These are phyloP conservation scores for Chrysanthemum seticuspe DNA, from an alignment of 129 eudicot species.

Conservation along the genomic window DNA sequence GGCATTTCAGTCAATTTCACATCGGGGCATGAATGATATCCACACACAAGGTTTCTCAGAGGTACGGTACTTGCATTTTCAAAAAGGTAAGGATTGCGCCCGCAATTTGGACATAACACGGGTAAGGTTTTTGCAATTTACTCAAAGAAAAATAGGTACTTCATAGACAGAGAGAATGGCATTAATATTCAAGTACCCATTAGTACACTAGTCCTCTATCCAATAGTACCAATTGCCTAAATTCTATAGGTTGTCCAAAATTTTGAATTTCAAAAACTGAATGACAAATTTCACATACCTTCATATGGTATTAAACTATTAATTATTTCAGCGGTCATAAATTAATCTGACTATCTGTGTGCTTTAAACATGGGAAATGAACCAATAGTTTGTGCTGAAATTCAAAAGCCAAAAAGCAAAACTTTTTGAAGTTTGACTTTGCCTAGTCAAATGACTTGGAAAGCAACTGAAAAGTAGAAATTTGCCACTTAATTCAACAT, in stretches of 20 bases:
- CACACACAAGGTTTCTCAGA: too few relatives aligned
- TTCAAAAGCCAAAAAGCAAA: constrained; percentile 17
- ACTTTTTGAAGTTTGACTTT: constrained; percentile 21
- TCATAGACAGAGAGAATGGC: not conserved
- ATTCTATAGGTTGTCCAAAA: not conserved
- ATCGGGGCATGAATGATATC: too few relatives aligned
- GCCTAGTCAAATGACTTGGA: not conserved
- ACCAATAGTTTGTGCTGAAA: constrained; percentile 4
- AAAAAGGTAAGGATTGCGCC: too few relatives aligned
- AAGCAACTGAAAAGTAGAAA: not conserved
- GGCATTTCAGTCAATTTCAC: too few relatives aligned
- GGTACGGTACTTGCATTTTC: too few relatives aligned
- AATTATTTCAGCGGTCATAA: constrained; percentile 17
- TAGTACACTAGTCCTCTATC: constrained; percentile 5
- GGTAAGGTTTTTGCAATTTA: too few relatives aligned
- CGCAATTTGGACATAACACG: too few relatives aligned
- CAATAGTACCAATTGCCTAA: constrained; percentile 2
- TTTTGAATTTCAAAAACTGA: constrained; percentile 9
- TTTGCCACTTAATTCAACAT: not conserved
- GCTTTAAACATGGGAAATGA: constrained; percentile 4
- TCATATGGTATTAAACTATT: not conserved
- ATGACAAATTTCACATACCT: constrained; percentile 7
- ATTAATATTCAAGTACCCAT: not conserved
- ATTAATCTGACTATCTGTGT: not conserved
- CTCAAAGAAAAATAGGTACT: not conserved